Base-by-base conservation (phyloP, 2,329 filamentous ascomycete species). In the Xylaria polymorpha region DNA sequence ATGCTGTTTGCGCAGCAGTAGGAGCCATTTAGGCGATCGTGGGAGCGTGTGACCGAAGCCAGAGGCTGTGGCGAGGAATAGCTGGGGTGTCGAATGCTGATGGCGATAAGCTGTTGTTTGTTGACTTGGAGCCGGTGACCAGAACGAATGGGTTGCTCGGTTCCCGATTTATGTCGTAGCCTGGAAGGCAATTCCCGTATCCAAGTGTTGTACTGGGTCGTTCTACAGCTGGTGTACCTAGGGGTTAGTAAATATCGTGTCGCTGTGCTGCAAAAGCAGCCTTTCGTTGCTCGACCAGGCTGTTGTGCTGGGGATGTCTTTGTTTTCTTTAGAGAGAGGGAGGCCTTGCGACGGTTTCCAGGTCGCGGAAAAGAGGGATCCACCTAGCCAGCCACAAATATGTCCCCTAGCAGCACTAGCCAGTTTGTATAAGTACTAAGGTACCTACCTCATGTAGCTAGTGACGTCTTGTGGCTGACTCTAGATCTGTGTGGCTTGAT, bases 1-100 rank as follows among this genome's bases (percentile, higher is more conserved):
- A 70, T 72, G 87, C 77, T 73, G 82, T 83, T 62, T 74, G 68
- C 12, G 77, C 67, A 5, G 71, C 69, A 5, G 74, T 71, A 2
- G 76, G 76, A 53, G 79, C 77, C 81, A 83, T 82, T 29, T 48
- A 74, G 55, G 50, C 53, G 59, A 46, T 20, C 37, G 9, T 20
- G 25, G n/a, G 15, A 20, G 6, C 29, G 32, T 57, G n/a, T 41
- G n/a, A n/a, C n/a, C 41, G 25, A 39, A 35, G 6, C 14, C 10
- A 4, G 14, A 55, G 20, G 6, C 18, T 39, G 62, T 51, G 41
- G 10, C 4, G 37, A 35, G 20, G 8, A 39, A 15, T 3, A 32
- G 15, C 44, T 15, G n/a, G 32, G 12, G 46, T 3, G 29, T 37
- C 41, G 9, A n/a, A 43, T n/a, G n/a, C 3, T 29, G 41, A 43